These are phyloP conservation scores for Monascus purpureus DNA, from an alignment of 495 filamentous ascomycete species.

Conservation along the genomic window DNA sequence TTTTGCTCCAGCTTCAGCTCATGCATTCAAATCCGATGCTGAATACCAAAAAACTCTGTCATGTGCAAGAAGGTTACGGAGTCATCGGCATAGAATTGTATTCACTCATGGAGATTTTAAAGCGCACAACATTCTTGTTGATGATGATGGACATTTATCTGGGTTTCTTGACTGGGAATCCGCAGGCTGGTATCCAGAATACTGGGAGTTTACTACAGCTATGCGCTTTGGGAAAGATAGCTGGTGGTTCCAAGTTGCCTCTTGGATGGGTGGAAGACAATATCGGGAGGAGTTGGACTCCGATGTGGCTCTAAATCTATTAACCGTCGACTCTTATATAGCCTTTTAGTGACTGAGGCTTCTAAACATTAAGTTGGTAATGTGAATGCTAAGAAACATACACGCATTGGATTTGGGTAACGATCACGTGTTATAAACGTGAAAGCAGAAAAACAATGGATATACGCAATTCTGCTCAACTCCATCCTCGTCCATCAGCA, in stretches of 20 bases:
- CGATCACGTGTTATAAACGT: too few relatives aligned
- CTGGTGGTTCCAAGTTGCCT: conserved; percentile 16
- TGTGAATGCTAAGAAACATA: too few relatives aligned
- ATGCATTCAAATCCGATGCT: conserved; percentile 5
- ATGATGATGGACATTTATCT: conserved; percentile 26
- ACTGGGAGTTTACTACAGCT: conserved; percentile 25
- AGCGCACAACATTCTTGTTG: conserved; percentile 32
- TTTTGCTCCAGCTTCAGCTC: conserved; percentile 3
- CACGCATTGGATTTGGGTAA: too few relatives aligned
- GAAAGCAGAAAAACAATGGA: too few relatives aligned
- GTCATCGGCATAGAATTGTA: conserved; percentile 6
- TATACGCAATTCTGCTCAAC: too few relatives aligned
- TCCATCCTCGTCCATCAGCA: too few relatives aligned
- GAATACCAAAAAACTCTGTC: conserved; percentile 11
- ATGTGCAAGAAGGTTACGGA: conserved; percentile 7
- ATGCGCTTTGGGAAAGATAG: conserved; percentile 11
- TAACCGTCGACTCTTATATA: conserved; percentile 17
- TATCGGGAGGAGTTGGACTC: conserved; percentile 10
- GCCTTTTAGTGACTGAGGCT: too few relatives aligned
- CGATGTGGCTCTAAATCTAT: conserved; percentile 12
- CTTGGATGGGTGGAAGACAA: conserved; percentile 12
- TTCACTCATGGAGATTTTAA: conserved; percentile 40
- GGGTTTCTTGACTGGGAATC: conserved; percentile 41
- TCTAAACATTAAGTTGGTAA: too few relatives aligned
- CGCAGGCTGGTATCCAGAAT: conserved; percentile 38